phyloP scores from a whole-genome alignment of 768 basidiomycete genomes.

The Boletus tomentosulus region DNA sequence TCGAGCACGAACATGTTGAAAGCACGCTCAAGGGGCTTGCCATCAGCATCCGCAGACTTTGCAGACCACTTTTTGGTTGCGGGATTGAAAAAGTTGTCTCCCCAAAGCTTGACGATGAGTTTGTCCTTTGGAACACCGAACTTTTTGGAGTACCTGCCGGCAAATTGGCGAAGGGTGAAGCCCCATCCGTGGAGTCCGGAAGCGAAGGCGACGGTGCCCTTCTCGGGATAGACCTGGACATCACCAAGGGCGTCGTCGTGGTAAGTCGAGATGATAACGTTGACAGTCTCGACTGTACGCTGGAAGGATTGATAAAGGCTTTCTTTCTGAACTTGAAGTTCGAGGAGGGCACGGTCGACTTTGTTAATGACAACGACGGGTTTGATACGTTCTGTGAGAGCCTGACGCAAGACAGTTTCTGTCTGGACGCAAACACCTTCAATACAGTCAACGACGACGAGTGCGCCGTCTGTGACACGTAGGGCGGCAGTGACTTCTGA shows the following conservation, averaged over 20 bases:
- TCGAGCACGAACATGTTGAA: constrained; percentile 99
- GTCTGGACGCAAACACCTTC: constrained; percentile 99
- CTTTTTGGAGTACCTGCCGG: constrained; percentile 91
- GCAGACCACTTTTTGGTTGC: constrained; percentile 95
- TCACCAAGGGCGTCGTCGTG: constrained; percentile 92
- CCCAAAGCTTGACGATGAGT: constrained; percentile 98
- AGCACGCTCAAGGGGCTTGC: constrained; percentile 93
- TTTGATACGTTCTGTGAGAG: constrained; percentile 97
- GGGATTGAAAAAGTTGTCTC: constrained; percentile 99
- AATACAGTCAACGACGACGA: constrained; percentile 99
- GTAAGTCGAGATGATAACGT: constrained; percentile 98
- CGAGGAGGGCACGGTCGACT: constrained; percentile 98
- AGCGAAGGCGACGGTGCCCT: constrained; percentile 97
- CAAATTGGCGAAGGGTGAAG: constrained; percentile 98
- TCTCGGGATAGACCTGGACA: constrained; percentile 97
- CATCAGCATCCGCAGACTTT: constrained; percentile 66
- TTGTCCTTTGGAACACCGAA: constrained; percentile 99
- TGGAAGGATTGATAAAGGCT: constrained; percentile 96
- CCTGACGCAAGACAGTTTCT: constrained; percentile 97
- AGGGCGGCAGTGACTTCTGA: constrained; percentile 99
- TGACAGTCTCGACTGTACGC: constrained; percentile 95
- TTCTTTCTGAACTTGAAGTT: constrained; percentile 96
- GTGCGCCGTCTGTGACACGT: constrained; percentile 98
- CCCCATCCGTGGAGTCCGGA: constrained; percentile 99
- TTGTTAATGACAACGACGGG: constrained; percentile 99